phyloP scores from a whole-genome alignment of 2,329 filamentous ascomycete genomes.

The Penicillium hesseltinei region DNA sequence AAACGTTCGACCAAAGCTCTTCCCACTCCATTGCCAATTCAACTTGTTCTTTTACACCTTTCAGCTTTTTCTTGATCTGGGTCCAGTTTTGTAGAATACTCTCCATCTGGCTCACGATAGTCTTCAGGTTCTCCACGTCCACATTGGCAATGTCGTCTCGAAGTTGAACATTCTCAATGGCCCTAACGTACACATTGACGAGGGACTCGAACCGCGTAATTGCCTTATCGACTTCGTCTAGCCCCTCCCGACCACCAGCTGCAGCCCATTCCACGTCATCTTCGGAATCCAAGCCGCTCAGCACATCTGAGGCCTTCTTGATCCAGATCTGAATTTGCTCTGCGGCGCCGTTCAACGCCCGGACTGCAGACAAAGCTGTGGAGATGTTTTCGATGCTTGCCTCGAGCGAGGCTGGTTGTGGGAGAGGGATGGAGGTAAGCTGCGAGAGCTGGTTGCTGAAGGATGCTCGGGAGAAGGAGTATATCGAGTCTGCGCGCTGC shows the following conservation, averaged over 20 bases:
- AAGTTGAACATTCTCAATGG: slow-evolving; percentile 87
- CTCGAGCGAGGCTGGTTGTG: slow-evolving; percentile 78
- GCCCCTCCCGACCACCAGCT: slow-evolving; percentile 66
- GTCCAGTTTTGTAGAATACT: slow-evolving; percentile 80
- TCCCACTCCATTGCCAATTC: slow-evolving; percentile 99
- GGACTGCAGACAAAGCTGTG: slow-evolving; percentile 78
- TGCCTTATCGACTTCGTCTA: slow-evolving; percentile 61
- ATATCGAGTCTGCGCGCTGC: slow-evolving; percentile 77
- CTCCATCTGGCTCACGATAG: slow-evolving; percentile 85
- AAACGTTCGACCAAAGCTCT: slow-evolving; percentile 88
- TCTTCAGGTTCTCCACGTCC: slow-evolving; percentile 66
- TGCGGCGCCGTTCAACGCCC: slow-evolving; percentile 78
- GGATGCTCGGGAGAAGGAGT: slow-evolving; percentile 86
- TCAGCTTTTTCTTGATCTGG: slow-evolving; percentile 73
- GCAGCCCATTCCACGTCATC: slow-evolving; percentile 97
- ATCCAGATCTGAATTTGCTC: slow-evolving; percentile 96
- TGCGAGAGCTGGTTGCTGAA: slow-evolving; percentile 93
- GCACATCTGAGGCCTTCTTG: slow-evolving; percentile 82
- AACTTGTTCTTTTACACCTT: slow-evolving; percentile 81
- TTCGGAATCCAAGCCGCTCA: slow-evolving; percentile 84
- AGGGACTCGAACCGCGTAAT: slow-evolving; percentile 83
- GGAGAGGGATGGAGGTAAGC: slow-evolving; percentile 83
- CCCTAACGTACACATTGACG: slow-evolving; percentile 86
- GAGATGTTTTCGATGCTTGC: slow-evolving; percentile 81
- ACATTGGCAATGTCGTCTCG: slow-evolving; percentile 73